Percentiles rank a stretch among this genome's conserved stretches.
phyloP scores from a whole-genome alignment of 176 grass and related monocot genomes.

The Carex scoparia region DNA sequence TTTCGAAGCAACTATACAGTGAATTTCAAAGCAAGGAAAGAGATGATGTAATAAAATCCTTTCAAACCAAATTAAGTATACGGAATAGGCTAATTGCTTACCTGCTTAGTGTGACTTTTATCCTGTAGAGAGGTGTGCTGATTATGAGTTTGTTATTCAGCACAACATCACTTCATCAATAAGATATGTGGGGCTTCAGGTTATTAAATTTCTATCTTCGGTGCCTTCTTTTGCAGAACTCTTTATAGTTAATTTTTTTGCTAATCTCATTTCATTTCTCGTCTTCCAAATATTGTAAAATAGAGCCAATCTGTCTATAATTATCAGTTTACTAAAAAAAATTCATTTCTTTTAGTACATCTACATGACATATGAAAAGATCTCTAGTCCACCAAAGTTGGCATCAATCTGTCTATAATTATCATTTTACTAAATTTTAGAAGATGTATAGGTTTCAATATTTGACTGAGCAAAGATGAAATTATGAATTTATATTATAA shows the following conservation, averaged over 20 bases:
- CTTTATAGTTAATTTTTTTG: not conserved
- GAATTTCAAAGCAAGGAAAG: not conserved
- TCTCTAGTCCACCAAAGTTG: not conserved
- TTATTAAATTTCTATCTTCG: not conserved
- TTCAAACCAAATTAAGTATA: not conserved
- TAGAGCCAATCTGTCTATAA: not conserved
- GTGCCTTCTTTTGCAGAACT: not conserved
- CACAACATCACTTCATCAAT: constrained; percentile 77
- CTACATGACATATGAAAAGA: not conserved
- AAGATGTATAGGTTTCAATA: not conserved
- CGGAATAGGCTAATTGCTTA: not conserved
- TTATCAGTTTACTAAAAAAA: not conserved
- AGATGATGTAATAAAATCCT: not conserved
- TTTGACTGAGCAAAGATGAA: not conserved
- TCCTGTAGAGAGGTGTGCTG: constrained; percentile 36
- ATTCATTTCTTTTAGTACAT: not conserved
- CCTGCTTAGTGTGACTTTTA: not conserved
- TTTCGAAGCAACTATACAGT: not conserved
- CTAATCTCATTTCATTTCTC: not conserved
- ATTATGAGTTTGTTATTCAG: constrained; percentile 47
- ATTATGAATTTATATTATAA: not conserved
- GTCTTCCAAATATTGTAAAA: not conserved
- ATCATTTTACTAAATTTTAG: no score
- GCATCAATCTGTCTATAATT: not conserved
- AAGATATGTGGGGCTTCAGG: constrained; percentile 65